Evolutionary conservation across 2,329 filamentous ascomycete species (phyloP).

Genomic region (Zymoseptoria pseudotritici): DNA sequence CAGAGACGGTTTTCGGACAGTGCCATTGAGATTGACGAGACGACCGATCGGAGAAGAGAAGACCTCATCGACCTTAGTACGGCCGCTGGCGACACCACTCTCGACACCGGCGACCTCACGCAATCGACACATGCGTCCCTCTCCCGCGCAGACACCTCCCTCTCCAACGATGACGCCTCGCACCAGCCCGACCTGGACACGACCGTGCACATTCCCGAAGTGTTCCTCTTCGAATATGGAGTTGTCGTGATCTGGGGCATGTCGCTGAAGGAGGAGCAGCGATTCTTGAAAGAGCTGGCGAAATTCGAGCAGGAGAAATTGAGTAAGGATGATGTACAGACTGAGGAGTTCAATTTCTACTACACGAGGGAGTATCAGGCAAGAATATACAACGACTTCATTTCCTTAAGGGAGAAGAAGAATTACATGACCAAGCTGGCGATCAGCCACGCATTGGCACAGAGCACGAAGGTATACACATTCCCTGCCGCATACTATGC

Average conservation of each 20-base stretch:
- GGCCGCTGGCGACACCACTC: conserved; percentile 10
- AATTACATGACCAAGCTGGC: conserved; percentile 98
- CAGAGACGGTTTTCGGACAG: conserved; percentile 67
- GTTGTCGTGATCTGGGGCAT: conserved; percentile 99
- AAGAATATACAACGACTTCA: conserved; percentile 99
- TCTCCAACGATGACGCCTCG: conserved; percentile 9
- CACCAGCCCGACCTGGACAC: conserved; percentile 66
- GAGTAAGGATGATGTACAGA: conserved; percentile 79
- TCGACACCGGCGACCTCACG: conserved; percentile 11
- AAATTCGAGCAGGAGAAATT: conserved; percentile 93
- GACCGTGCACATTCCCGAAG: conserved; percentile 81
- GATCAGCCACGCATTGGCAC: conserved; percentile 89
- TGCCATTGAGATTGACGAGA: conserved; percentile 58
- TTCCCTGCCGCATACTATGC: background rate
- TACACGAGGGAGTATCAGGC: conserved; percentile 97
- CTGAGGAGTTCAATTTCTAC: conserved; percentile 98
- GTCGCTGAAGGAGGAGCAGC: conserved; percentile 79
- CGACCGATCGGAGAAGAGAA: conserved; percentile 28
- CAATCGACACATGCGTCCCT: conserved; percentile 18
- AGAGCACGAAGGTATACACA: conserved; percentile 73
- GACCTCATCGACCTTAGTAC: conserved; percentile 30
- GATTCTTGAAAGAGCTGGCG: conserved; percentile 85
- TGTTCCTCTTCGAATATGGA: conserved; percentile 95
- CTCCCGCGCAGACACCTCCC: conserved; percentile 7
- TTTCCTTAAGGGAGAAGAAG: conserved; percentile 83